phyloP scores from a whole-genome alignment of 2,329 filamentous ascomycete species.

The Tolypocladium album region DNA sequence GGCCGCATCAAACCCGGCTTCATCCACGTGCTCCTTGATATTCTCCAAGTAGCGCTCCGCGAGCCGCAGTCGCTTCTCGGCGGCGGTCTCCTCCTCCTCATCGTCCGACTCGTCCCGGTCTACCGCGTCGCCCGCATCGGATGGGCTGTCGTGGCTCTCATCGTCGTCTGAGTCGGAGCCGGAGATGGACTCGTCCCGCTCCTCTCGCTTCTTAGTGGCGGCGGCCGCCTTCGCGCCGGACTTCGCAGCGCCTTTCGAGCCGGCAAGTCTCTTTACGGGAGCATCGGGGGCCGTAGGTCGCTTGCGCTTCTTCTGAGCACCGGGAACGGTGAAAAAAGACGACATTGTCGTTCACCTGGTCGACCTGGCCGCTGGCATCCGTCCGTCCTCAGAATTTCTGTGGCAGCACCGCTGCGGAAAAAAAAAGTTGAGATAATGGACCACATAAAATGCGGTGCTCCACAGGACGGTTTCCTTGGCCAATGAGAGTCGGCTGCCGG shows the following conservation, averaged over 20 bases:
- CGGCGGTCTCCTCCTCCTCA: slow-evolving; percentile 78
- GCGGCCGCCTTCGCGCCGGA: slow-evolving; percentile 26
- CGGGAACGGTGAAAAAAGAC: slow-evolving; percentile 88
- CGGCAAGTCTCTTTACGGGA: slow-evolving; percentile 49
- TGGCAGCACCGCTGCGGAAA: slow-evolving; percentile 11
- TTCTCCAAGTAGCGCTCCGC: slow-evolving; percentile 92
- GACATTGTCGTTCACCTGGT: slow-evolving; percentile 51
- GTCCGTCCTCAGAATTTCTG: slow-evolving; percentile 8
- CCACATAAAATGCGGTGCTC: slow-evolving; percentile 10
- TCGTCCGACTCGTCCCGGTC: slow-evolving; percentile 48
- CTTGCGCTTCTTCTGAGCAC: slow-evolving; percentile 86
- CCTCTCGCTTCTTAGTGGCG: slow-evolving; percentile 33
- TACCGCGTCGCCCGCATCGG: slow-evolving; percentile 34
- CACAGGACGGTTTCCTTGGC: background rate
- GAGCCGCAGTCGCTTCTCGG: slow-evolving; percentile 74
- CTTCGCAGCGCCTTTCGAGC: slow-evolving; percentile 31
- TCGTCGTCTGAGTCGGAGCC: slow-evolving; percentile 69
- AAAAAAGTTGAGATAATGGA: slow-evolving; percentile 28
- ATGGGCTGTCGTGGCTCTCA: slow-evolving; percentile 28
- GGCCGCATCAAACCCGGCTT: slow-evolving; percentile 79
- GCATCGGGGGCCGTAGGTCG: slow-evolving; percentile 43
- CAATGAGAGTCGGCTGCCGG: slow-evolving; percentile 13
- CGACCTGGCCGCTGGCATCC: background rate
- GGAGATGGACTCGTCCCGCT: slow-evolving; percentile 69
- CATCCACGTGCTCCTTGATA: slow-evolving; percentile 71